Conservation (phyloP, 2,329 filamentous ascomycete species). For the Diaporthe citriasiana region DNA sequence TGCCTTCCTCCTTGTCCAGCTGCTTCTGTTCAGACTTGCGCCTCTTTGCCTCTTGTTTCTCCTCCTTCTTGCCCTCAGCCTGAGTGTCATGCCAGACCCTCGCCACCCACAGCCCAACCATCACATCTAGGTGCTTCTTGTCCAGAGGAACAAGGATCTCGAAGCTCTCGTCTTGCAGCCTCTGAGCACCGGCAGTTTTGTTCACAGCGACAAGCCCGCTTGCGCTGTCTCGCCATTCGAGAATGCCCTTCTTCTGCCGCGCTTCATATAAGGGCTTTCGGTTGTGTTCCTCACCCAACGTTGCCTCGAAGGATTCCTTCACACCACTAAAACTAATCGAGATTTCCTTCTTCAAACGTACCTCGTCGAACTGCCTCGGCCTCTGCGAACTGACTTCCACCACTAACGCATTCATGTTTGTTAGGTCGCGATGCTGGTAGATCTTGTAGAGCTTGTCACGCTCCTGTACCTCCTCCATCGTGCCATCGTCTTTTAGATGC, state of each 20-base stretch:
- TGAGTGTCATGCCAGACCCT: slow-evolving; percentile 23
- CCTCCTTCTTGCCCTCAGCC: neutral
- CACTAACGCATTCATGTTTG: neutral
- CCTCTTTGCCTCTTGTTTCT: neutral
- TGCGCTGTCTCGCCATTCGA: slow-evolving; percentile 32
- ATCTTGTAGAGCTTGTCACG: slow-evolving; percentile 31
- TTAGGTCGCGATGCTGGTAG: neutral
- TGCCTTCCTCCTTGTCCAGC: slow-evolving; percentile 9
- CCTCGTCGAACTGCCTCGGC: slow-evolving; percentile 13
- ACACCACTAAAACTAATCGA: neutral
- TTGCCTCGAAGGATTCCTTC: neutral
- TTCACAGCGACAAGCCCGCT: slow-evolving; percentile 27
- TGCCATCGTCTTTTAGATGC: slow-evolving; percentile 2
- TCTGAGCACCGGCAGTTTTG: neutral
- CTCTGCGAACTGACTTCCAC: slow-evolving; percentile 9
- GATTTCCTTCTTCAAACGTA: neutral
- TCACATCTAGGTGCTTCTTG: slow-evolving; percentile 26
- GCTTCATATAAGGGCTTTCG: slow-evolving; percentile 5
- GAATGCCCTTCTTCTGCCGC: slow-evolving; percentile 29
- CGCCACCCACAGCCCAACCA: slow-evolving; percentile 33
- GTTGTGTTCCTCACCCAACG: slow-evolving; percentile 3
- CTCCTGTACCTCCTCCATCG: neutral
- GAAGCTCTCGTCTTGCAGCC: slow-evolving; percentile 15
- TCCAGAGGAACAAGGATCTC: slow-evolving; percentile 25
- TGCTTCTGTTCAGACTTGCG: slow-evolving; percentile 11